Conservation (phyloP, 148 eudicot species). For the Vaccinium myrtillus region DNA sequence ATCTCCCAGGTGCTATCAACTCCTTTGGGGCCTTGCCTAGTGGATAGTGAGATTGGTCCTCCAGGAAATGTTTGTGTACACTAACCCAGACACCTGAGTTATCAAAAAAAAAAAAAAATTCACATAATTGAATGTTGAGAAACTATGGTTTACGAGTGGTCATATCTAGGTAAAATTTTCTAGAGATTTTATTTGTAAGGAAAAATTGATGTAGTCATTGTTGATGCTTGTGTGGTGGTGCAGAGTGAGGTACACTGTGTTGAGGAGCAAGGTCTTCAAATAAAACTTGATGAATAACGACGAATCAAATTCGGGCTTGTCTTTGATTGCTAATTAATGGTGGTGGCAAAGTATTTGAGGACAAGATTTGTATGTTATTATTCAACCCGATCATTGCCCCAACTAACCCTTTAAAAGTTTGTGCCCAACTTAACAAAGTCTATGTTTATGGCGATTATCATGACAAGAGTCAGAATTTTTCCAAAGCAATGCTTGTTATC, state of each 20-base stretch:
- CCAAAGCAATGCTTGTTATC: not conserved
- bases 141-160: not conserved
- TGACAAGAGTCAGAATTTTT: not conserved
- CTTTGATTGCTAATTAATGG: not conserved
- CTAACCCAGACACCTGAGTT: no score
- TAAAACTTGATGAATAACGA: not conserved
- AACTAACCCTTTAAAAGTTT: not conserved
- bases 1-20: no score
- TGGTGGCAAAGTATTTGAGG: not conserved
- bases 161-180: not conserved
- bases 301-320: not conserved
- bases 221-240: not conserved
- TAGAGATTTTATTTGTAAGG: not conserved
- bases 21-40: no score
- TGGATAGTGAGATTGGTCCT: no score
- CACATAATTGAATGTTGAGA: not conserved
- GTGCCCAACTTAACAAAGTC: no score
- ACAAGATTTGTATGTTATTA: not conserved
- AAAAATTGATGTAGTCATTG: not conserved
- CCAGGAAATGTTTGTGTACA: no score
- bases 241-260: not conserved
- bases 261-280: constrained; percentile 1
- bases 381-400: not conserved
- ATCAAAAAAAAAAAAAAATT: not conserved
- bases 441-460: not conserved